Percentiles rank a stretch among this genome's conserved stretches.
Evolutionary conservation across 2,329 filamentous ascomycete species (phyloP).

Genomic region (Ophiostoma fasciatum): DNA sequence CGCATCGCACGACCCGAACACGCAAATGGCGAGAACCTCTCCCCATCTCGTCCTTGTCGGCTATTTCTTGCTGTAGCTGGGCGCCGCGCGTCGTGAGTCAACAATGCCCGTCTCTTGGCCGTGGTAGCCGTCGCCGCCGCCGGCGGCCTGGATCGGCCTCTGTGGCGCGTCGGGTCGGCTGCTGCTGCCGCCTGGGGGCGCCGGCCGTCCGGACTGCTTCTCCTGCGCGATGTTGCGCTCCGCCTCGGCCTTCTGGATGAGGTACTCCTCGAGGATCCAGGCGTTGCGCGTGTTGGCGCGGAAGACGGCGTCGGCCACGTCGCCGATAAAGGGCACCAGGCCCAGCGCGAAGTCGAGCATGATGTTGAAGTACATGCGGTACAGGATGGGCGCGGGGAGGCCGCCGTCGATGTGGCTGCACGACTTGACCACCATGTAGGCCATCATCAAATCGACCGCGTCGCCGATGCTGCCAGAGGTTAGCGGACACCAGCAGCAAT

Average conservation of each 20-base stretch:
- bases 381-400: constrained; percentile 44
- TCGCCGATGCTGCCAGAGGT: constrained; percentile 50
- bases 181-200: too few relatives aligned
- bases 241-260: constrained; percentile 53
- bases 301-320: constrained; percentile 56
- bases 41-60: background rate
- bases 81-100: too few relatives aligned
- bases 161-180: too few relatives aligned
- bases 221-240: constrained; percentile 16
- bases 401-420: constrained; percentile 65
- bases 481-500: background rate
- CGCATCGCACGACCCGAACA: background rate
- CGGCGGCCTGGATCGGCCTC: background rate
- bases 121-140: background rate
- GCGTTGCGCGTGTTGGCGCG: constrained; percentile 68
- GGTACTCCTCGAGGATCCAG: constrained; percentile 34
- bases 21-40: background rate
- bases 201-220: too few relatives aligned
- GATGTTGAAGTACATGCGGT: constrained; percentile 72
- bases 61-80: too few relatives aligned
- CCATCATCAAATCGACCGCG: constrained; percentile 55
- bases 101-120: background rate
- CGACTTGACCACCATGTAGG: constrained; percentile 57
- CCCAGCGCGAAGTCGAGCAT: constrained; percentile 58
- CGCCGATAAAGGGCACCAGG: constrained; percentile 61